Percentiles rank a stretch among this genome's conserved stretches.
phyloP scores from a whole-genome alignment of 1,284 basidiomycete genomes.

The Hortiboletus rubellus region DNA sequence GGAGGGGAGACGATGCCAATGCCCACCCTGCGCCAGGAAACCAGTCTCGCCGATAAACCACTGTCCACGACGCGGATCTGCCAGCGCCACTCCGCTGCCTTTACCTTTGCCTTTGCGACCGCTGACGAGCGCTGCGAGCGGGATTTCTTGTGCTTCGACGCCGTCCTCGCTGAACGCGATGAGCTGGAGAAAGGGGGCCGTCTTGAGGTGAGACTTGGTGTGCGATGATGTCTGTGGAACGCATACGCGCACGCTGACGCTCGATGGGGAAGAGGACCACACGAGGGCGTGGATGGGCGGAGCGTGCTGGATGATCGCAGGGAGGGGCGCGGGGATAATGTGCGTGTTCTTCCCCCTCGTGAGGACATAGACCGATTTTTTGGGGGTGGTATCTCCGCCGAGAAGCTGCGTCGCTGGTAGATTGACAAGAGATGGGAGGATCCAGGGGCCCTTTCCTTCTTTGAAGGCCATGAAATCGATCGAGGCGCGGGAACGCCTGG shows the following conservation, averaged over 20 bases:
- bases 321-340: slow-evolving; percentile 65
- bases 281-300: slow-evolving; percentile 54
- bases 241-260: slow-evolving; percentile 55
- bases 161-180: slow-evolving; percentile 67
- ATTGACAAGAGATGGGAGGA: slow-evolving; percentile 50
- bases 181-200: slow-evolving; percentile 58
- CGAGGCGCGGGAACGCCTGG: slow-evolving; percentile 52
- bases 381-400: slow-evolving; percentile 18
- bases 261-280: slow-evolving; percentile 61
- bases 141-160: slow-evolving; percentile 67
- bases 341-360: slow-evolving; percentile 70
- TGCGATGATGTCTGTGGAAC: slow-evolving; percentile 23
- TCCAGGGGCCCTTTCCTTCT: slow-evolving; percentile 54
- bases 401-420: slow-evolving; percentile 41
- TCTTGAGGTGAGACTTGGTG: background rate
- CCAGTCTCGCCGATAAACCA: slow-evolving; percentile 65
- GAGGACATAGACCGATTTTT: slow-evolving; percentile 55
- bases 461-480: slow-evolving; percentile 50
- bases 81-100: slow-evolving; percentile 47
- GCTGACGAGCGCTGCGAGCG: slow-evolving; percentile 37
- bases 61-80: slow-evolving; percentile 52
- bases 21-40: slow-evolving; percentile 62
- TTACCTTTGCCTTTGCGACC: slow-evolving; percentile 28
- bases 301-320: slow-evolving; percentile 45
- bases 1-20: slow-evolving; percentile 58